Percentiles rank a stretch among this genome's conserved stretches.
Evolutionary conservation across 140 eudicot genomes (phyloP).

Genomic region (Cichorium intybus): DNA sequence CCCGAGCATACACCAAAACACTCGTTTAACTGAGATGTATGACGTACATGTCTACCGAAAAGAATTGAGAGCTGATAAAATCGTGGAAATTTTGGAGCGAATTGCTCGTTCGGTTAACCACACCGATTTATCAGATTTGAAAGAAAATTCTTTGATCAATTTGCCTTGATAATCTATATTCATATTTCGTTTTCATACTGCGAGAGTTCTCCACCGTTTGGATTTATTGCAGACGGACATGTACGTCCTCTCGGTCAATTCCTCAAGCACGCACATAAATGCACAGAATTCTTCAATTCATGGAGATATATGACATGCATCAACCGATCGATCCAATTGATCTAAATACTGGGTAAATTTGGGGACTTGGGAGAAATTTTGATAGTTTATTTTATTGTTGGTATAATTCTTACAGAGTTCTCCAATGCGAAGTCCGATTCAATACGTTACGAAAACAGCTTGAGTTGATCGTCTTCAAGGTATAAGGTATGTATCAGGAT

Average conservation of each 20-base stretch:
- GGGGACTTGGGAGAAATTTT: neutral
- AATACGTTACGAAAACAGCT: neutral
- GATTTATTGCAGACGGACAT: neutral
- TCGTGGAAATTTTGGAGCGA: constrained; percentile 8
- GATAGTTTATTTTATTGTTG: neutral
- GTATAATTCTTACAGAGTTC: constrained; percentile 18
- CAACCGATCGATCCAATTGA: neutral
- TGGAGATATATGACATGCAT: constrained; percentile 5
- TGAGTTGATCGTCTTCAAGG: constrained; percentile 29
- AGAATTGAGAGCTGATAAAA: neutral
- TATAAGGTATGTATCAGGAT: constrained; percentile 25
- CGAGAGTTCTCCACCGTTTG: neutral
- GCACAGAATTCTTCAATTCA: constrained; percentile 5
- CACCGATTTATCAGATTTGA: constrained; percentile 5
- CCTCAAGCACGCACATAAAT: no score
- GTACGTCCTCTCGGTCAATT: neutral
- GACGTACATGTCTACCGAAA: neutral
- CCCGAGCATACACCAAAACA: neutral
- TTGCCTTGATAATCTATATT: neutral
- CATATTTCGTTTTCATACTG: neutral
- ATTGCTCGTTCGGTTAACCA: constrained; percentile 9
- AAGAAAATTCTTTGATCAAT: neutral
- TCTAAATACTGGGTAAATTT: neutral
- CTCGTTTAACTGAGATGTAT: neutral
- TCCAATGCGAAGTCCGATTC: constrained; percentile 2